These are phyloP conservation scores for Purshia tridentata DNA, from an alignment of 306 rosid genomes.

Conservation along the genomic window DNA sequence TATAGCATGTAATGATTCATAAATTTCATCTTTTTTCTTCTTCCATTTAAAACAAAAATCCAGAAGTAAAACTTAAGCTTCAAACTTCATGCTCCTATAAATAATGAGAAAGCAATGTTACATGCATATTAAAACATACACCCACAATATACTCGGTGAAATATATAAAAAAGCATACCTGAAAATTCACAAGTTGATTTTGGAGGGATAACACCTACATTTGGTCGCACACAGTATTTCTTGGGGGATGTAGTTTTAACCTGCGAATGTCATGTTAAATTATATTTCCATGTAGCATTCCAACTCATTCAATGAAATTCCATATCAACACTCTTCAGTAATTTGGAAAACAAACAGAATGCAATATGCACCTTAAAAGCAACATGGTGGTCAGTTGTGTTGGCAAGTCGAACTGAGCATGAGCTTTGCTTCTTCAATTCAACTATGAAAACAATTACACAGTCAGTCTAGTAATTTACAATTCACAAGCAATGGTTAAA, in stretches of 20 bases:
- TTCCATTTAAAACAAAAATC: background rate
- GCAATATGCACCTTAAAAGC: conserved; percentile 75
- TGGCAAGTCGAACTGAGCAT: conserved; percentile 66
- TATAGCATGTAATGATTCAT: background rate
- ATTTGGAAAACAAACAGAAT: conserved; percentile 9
- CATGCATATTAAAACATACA: background rate
- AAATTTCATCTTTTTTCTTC: background rate
- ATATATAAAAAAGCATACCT: conserved; percentile 43
- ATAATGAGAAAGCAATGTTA: background rate
- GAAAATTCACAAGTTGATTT: conserved; percentile 62
- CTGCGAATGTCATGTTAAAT: conserved; percentile 39
- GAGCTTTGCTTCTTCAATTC: conserved; percentile 82
- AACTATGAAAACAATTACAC: conserved; percentile 43
- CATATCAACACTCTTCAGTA: background rate
- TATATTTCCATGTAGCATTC: background rate
- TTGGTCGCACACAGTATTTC: conserved; percentile 86
- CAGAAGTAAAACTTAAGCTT: background rate
- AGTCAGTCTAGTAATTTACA: background rate
- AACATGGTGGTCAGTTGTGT: conserved; percentile 53
- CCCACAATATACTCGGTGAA: background rate
- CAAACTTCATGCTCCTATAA: background rate
- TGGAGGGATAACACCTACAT: conserved; percentile 78
- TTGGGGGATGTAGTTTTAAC: conserved; percentile 94
- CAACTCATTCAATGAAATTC: background rate
- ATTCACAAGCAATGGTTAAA: background rate